Base-by-base conservation (phyloP, 2,329 filamentous ascomycete species). In the Ophiocordyceps polyrhachis-furcata region DNA sequence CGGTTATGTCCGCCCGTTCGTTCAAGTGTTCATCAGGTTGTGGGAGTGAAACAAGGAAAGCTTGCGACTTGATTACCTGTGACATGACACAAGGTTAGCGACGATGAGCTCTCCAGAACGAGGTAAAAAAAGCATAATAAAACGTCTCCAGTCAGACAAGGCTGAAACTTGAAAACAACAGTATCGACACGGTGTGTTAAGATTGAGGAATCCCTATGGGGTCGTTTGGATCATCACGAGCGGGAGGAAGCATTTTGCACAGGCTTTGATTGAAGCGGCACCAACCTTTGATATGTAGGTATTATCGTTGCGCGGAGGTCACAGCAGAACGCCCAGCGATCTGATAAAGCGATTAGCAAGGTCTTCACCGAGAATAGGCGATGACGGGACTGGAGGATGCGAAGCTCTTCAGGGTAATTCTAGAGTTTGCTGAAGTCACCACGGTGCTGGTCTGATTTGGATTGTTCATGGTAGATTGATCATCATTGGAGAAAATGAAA, bases 1-100 rank as follows among this genome's bases (percentile, higher is more conserved):
- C 71, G 62, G 65, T 73, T 75, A 74, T 77, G 74, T 76, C 74
- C 74, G 74, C 74, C 74, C 74, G 74, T 77, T 77, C 74, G 74
- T 77, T 76, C 73, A 77, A 76, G 62, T 63, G 64, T 71, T 77
- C 74, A 66, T 78, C 74, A 77, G 70, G 56, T 51, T 57, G 61
- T 62, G 56, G 50, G 47, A 41, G 17, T 13, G n/a, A n/a, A n/a
- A n/a, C n/a, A n/a, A 35, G 28, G 23, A n/a, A 31, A 28, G 14
- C 13, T 43, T 7, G 19, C 4, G 35, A 51, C 44, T 49, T 72
- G 6, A 7, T 5, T 28, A 72, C 68, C 70, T 74, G 53, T 55
- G 54, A 49, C 51, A 52, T 28, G 25, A 7, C 9, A 47, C 44
- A 46, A 46, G 49, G 62, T 69, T 63, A 69, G 63, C 58, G 17